Base-by-base conservation (phyloP, 83 land plant species). In the Picea engelmannii region DNA sequence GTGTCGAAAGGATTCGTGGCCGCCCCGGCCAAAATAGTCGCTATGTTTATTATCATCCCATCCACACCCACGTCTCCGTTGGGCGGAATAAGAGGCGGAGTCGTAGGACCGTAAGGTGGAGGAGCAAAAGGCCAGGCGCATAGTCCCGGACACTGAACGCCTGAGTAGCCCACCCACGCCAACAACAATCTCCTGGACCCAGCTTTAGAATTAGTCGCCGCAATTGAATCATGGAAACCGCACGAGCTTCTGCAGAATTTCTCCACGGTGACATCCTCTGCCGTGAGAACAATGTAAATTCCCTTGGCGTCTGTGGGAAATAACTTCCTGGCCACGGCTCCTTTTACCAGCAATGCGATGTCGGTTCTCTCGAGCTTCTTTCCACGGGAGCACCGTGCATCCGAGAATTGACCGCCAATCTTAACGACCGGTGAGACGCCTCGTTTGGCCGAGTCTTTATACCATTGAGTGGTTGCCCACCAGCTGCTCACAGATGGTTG, bases 21-120 rank as follows among this genome's bases (percentile, higher is more conserved):
- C 10, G 91, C 78, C 4, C 91, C 89, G 0, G 89, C 86, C 2
- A 89, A 76, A 27, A 89, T 13, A 0, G 85, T 71, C 13, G 90
- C 90, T 7, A 88, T 59, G 79, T 88, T 88, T 55, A 85, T 85
- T n/a, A n/a, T n/a, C n/a, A n/a, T n/a, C n/a, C n/a, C n/a, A n/a
- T n/a, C n/a, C n/a, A n/a, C n/a, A n/a, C 87, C 87, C 42, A 78
- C 74, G 4, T 70, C 75, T 31, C 85, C 81, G n/a, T 88, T 87
- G 0, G 90, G 90, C 6, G 87, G 79, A 62, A 59, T 63, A 15
- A 85, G 82, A 8, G 82, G 80, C 47, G 81, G 79, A n/a, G 79
- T 77, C 17, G 76, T 80, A 18, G 89, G 87, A 3, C 87, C 89
- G 52, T 82, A 84, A 1, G 52, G 61, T 5, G 87, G 81, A 1